Conservation (phyloP, 257 asterid genomes). For the Leptodermis oblonga region DNA sequence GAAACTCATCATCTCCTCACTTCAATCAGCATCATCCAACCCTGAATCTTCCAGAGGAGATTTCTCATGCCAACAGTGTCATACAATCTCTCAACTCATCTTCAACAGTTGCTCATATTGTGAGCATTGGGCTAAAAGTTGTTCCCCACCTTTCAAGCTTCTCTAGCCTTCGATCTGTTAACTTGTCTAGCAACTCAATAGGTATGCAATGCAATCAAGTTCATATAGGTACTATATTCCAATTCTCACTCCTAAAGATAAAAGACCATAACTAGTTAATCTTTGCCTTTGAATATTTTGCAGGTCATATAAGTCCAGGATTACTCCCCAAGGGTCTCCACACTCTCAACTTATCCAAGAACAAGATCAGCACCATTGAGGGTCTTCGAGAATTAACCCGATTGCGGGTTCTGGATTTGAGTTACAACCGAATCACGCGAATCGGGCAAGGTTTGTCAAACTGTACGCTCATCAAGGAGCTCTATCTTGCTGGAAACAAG, state of each 20-base stretch:
- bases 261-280: background rate
- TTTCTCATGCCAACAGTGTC: conserved; percentile 58
- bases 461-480: conserved; percentile 66
- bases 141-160: conserved; percentile 56
- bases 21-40: conserved; percentile 15
- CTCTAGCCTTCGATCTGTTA: conserved; percentile 62
- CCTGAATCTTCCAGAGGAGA: conserved; percentile 44
- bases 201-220: conserved; percentile 36
- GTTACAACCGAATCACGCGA: conserved; percentile 72
- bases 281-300: conserved; percentile 15
- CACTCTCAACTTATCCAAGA: conserved; percentile 63
- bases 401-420: conserved; percentile 73
- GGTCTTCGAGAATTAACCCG: conserved; percentile 77
- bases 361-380: conserved; percentile 67
- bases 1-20: conserved; percentile 28
- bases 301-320: conserved; percentile 70
- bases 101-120: conserved; percentile 72
- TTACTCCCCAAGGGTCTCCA: conserved; percentile 87
- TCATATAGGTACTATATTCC: background rate
- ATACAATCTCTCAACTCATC: conserved; percentile 61
- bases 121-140: conserved; percentile 53
- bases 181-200: conserved; percentile 67
- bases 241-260: background rate
- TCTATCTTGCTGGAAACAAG: conserved; percentile 80
- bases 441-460: conserved; percentile 78